Percentiles rank a stretch among this genome's conserved stretches.
Conservation (phyloP, 2,329 filamentous ascomycete species). For the Curvularia spicifera region DNA sequence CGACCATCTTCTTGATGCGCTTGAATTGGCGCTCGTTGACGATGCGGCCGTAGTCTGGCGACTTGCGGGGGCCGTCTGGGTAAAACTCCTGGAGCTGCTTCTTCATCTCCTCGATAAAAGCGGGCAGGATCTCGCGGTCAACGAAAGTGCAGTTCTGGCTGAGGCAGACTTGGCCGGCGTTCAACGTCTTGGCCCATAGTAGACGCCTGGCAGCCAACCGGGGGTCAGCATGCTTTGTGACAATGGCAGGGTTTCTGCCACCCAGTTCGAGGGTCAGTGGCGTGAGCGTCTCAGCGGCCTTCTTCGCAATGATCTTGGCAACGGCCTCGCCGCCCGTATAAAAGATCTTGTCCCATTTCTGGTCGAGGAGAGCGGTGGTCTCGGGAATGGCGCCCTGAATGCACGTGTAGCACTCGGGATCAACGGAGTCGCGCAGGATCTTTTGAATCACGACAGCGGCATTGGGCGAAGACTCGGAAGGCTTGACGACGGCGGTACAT, state of each 20-base stretch:
- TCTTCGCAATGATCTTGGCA: conserved; percentile 65
- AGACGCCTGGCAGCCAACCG: conserved; percentile 81
- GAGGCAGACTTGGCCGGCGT: conserved; percentile 90
- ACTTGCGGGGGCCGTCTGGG: conserved; percentile 79
- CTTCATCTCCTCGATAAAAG: conserved; percentile 77
- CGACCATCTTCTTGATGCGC: conserved; percentile 90
- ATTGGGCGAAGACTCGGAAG: conserved; percentile 79
- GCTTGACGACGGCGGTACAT: conserved; percentile 89
- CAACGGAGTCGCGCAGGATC: conserved; percentile 76
- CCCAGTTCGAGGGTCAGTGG: conserved; percentile 90
- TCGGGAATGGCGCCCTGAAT: conserved; percentile 83
- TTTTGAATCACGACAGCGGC: conserved; percentile 80
- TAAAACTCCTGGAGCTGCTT: conserved; percentile 77
- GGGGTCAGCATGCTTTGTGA: conserved; percentile 83
- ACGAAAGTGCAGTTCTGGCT: conserved; percentile 92
- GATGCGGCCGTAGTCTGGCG: conserved; percentile 78
- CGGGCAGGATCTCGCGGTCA: conserved; percentile 73
- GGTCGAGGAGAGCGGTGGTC: conserved; percentile 79
- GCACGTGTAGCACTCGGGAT: conserved; percentile 75
- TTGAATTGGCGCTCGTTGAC: conserved; percentile 80
- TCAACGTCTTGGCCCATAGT: conserved; percentile 86
- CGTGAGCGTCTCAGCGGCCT: conserved; percentile 66
- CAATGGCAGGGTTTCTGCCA: conserved; percentile 87
- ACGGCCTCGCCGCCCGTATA: conserved; percentile 85
- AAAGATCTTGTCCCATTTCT: conserved; percentile 98